A percentile compares a stretch with the other conserved stretches of the same genome.
phyloP scores from a whole-genome alignment of 2,329 filamentous ascomycete species.

The Knufia fluminis region DNA sequence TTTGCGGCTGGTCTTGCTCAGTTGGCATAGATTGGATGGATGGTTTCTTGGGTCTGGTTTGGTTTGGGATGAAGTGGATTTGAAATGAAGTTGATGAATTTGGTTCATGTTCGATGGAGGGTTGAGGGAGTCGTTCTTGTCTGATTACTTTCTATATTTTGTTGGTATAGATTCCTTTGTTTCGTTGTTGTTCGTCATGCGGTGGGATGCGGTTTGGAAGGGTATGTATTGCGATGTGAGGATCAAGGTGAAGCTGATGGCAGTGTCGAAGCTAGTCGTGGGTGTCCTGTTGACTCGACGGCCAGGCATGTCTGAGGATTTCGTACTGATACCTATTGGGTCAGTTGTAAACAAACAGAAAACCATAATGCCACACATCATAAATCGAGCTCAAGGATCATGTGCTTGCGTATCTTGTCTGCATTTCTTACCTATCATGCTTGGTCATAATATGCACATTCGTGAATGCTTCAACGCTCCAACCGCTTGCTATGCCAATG shows the following conservation, averaged over 20 bases:
- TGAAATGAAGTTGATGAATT: no score
- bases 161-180: background rate
- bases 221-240: no score
- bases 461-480: background rate
- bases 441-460: background rate
- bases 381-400: background rate
- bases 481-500: background rate
- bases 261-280: no score
- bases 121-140: background rate
- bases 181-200: background rate
- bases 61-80: no score
- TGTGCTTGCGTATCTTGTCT: no score
- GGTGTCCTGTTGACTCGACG: no score
- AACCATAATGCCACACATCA: background rate
- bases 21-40: slow-evolving; percentile 11
- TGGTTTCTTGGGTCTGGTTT: background rate
- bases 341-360: no score
- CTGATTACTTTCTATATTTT: background rate
- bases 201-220: no score
- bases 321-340: no score
- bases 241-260: no score
- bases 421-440: background rate
- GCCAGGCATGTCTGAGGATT: no score
- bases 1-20: slow-evolving; percentile 11
- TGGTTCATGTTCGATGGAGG: background rate